Base-by-base conservation (phyloP, 2,329 filamentous ascomycete genomes). In the Annulohypoxylon truncatum region DNA sequence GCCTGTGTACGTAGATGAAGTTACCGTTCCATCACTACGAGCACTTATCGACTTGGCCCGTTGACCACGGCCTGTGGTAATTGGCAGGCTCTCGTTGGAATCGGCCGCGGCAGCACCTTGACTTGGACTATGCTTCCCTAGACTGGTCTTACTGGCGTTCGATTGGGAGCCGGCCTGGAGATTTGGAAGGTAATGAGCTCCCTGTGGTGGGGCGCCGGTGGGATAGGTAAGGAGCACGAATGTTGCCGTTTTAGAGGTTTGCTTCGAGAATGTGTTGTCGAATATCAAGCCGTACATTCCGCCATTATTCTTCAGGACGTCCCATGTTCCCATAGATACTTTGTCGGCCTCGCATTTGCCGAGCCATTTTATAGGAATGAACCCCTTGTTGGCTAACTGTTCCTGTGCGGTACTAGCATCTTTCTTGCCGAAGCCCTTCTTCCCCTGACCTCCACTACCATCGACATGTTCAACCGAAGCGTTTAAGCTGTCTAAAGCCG, bases 211-310 rank as follows among this genome's bases (percentile, higher is more conserved):
- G 4, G 89, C 87, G 71, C 90, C 91, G 33, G 93, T 94, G 8
- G 95, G 94, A 75, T 98, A 97, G 38, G 94, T 98, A 77, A 98
- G 87, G 55, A 99, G 88, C 33, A 97, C 94, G 75, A 99, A 93
- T 6, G 95, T 98, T 18, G 94, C 94, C 28, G 92, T 97, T 82
- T 99, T 99, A 56, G 94, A 96, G 42, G 92, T 90, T 78, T 91
- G 92, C 81, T 97, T 98, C 65, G 94, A 97, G 78, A 99, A 99
- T 26, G 96, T 99, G 77, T 99, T 99, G 86, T 99, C 96, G 76
- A 99, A 97, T 29, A 98, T 93, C 66, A 99, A 84, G 61, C 94
- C 96, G 77, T 97, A 99, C 88, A 97, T 97, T 75, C 96, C 96
- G 22, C 90, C 92, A 69, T 96, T 89, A 31, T 89, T 89, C 6